phyloP scores from a whole-genome alignment of 352 stramenopile species.

The Phytopythium mirpurense region DNA sequence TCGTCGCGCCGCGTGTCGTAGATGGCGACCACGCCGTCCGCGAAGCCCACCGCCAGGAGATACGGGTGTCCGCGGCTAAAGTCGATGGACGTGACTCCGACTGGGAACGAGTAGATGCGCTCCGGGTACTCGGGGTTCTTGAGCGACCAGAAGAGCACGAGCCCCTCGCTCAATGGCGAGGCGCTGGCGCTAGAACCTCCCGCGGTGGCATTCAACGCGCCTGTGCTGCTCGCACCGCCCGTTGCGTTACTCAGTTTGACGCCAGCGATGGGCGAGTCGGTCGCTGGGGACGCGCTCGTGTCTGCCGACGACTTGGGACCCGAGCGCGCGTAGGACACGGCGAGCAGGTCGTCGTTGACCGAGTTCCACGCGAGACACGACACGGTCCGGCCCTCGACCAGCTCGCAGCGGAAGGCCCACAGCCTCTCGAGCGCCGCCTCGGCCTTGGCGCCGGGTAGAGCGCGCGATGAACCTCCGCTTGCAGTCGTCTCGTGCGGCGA shows the following conservation, averaged over 20 bases:
- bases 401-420: slow-evolving; percentile 66
- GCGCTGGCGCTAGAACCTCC: not conserved
- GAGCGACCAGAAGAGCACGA: slow-evolving; percentile 93
- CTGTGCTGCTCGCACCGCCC: slow-evolving; percentile 4
- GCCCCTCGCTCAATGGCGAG: slow-evolving; percentile 29
- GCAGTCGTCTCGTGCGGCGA: not conserved
- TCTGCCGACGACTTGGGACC: not conserved
- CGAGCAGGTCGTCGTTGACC: slow-evolving; percentile 86
- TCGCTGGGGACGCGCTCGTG: not conserved
- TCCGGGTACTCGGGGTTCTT: slow-evolving; percentile 91
- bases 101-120: slow-evolving; percentile 73
- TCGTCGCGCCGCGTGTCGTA: slow-evolving; percentile 86
- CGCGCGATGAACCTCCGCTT: slow-evolving; percentile 1
- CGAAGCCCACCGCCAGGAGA: slow-evolving; percentile 87
- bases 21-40: slow-evolving; percentile 87
- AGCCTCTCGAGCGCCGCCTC: slow-evolving; percentile 51
- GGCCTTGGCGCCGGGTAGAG: slow-evolving; percentile 4
- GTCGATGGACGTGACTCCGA: slow-evolving; percentile 85
- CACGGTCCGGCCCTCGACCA: slow-evolving; percentile 53
- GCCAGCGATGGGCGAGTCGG: not conserved
- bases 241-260: slow-evolving; percentile 3
- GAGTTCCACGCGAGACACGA: slow-evolving; percentile 85
- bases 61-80: slow-evolving; percentile 86
- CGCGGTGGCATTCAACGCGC: not conserved
- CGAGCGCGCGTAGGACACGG: slow-evolving; percentile 76